Evolutionary conservation across 495 filamentous ascomycete species (phyloP), one percentile per base, ranked within the genome.

Genomic region (Cenococcum geophilum): DNA sequence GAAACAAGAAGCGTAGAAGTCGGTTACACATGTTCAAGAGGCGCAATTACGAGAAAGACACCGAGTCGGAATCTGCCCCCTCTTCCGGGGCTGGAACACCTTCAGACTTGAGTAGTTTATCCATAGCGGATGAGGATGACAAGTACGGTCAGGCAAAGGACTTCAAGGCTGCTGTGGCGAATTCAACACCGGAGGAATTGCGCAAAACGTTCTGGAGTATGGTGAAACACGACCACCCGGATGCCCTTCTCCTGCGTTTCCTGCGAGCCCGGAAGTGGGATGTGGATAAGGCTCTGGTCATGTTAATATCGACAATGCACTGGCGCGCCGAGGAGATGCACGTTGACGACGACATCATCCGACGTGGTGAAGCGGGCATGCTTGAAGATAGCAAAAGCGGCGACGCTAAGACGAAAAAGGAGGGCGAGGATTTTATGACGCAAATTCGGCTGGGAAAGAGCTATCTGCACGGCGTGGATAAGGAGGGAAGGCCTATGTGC

Each of bases 251-350:
- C 12, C 77, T 98, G 56, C 85, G 93, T 27, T 98, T 97, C 75
- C 77, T 98, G 58, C 82, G 93, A 43, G 93, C 93, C 9, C 82
- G 93, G 37, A 98, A 97, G 74, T 98, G 93, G 93, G 89, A 98
- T 70, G 83, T 95, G 32, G 87, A 96, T 50, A 90, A 89, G 67
- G 92, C 93, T 18, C 78, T 98, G 14, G 81, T 97, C 61, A 98
- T 98, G 93, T 71, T 96, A 72, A 82, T 98, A 37, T 88, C 89
- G 5, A 96, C 93, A 3, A 91, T 97, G 81, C 86, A 88, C 71
- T 98, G 93, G 93, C 83, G 93, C 62, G 70, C 82, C 53, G 76
- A 79, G 60, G 91, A 95, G 59, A 84, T 91, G 72, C 85, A 89
- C 61, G 90, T 97, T 12, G 87, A 96, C 69, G 85, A 88, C 53